Conservation (phyloP, 169 alveolate species). For the Plasmodium cynomolgi region DNA sequence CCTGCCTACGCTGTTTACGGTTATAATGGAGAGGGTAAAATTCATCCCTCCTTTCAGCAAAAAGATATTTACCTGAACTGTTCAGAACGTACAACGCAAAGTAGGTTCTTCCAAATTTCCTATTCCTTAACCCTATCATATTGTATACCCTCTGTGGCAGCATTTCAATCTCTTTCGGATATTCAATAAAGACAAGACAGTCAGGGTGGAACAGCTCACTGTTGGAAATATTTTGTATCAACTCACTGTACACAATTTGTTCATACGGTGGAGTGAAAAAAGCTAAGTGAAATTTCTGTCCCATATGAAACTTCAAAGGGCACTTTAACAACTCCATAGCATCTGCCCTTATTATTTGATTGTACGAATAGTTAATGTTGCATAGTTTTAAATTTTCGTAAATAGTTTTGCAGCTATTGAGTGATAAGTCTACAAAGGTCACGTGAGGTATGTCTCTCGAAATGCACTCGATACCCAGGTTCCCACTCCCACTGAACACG, state of each 20-base stretch:
- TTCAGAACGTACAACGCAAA: conserved; percentile 81
- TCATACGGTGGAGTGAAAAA: conserved; percentile 88
- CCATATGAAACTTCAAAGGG: conserved; percentile 80
- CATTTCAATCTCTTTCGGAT: conserved; percentile 82
- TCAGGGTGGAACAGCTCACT: conserved; percentile 80
- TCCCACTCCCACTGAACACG: conserved; percentile 87
- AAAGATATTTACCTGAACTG: conserved; percentile 77
- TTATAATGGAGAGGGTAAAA: conserved; percentile 71
- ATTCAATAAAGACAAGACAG: conserved; percentile 83
- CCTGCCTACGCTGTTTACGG: conserved; percentile 53
- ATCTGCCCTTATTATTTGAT: conserved; percentile 83
- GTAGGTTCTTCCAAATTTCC: conserved; percentile 86
- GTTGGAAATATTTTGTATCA: conserved; percentile 79
- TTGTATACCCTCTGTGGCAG: conserved; percentile 79
- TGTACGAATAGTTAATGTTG: conserved; percentile 66
- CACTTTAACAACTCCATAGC: conserved; percentile 77
- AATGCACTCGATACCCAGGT: conserved; percentile 87
- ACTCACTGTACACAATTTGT: conserved; percentile 81
- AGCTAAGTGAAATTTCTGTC: conserved; percentile 79
- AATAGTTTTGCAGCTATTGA: conserved; percentile 82
- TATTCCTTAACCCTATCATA: conserved; percentile 83
- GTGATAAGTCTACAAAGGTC: conserved; percentile 86
- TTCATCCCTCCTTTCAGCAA: conserved; percentile 40
- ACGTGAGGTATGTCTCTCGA: conserved; percentile 82
- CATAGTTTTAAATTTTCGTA: conserved; percentile 17